These are phyloP conservation scores for Trichoderma endophyticum DNA, from an alignment of 2,329 filamentous ascomycete genomes.

Conservation along the genomic window DNA sequence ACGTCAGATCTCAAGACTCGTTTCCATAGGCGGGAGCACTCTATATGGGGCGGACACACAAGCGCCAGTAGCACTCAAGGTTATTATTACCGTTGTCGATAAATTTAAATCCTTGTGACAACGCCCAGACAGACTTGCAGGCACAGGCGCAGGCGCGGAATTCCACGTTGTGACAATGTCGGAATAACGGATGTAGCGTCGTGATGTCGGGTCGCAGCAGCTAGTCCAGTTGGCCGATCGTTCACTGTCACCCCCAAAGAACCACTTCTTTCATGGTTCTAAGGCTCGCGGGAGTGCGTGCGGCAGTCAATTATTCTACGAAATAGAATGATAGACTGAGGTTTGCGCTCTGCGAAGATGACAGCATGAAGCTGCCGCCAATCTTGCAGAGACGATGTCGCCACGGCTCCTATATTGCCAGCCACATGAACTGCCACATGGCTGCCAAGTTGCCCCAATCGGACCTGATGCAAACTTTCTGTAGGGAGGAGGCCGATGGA, in stretches of 20 bases:
- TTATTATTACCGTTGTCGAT: background rate
- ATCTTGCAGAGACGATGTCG: background rate
- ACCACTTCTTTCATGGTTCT: background rate
- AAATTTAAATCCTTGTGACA: background rate
- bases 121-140: background rate
- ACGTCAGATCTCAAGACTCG: background rate
- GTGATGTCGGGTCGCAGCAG: background rate
- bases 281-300: background rate
- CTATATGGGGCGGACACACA: background rate
- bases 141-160: background rate
- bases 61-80: background rate
- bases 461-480: background rate
- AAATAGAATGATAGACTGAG: slow-evolving; percentile 1
- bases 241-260: background rate
- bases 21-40: background rate
- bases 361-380: slow-evolving; percentile 2
- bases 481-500: background rate
- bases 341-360: slow-evolving; percentile 14
- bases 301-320: background rate
- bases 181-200: background rate
- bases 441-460: background rate
- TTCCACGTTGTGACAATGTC: background rate
- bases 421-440: background rate
- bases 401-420: background rate
- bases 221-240: background rate